Conservation (phyloP, 2,329 filamentous ascomycete species). For the Rutstroemia sp. region DNA sequence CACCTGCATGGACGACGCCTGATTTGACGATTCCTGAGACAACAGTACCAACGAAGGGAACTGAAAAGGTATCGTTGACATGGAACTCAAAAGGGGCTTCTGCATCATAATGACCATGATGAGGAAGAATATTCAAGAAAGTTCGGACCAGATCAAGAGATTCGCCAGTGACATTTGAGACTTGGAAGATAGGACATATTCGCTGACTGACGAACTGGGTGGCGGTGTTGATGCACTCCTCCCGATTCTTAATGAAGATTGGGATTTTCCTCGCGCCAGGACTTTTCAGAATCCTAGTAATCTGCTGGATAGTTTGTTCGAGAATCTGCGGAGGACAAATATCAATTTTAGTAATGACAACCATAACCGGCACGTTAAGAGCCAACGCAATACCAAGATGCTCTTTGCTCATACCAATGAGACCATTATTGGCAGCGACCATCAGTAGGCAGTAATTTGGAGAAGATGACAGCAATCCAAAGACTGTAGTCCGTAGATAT, state of each 20-base stretch:
- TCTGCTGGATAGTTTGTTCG: slow-evolving; percentile 84
- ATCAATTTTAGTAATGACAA: slow-evolving; percentile 95
- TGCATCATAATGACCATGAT: slow-evolving; percentile 86
- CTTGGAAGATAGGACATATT: slow-evolving; percentile 95
- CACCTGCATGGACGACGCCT: slow-evolving; percentile 83
- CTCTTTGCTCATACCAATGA: slow-evolving; percentile 98
- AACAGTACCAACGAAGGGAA: slow-evolving; percentile 93
- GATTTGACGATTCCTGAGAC: slow-evolving; percentile 90
- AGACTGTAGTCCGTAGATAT: slow-evolving; percentile 92
- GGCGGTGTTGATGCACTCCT: slow-evolving; percentile 90
- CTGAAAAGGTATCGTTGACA: slow-evolving; percentile 95
- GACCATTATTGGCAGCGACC: slow-evolving; percentile 95
- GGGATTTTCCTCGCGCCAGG: slow-evolving; percentile 92
- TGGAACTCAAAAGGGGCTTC: slow-evolving; percentile 89
- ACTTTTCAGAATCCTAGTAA: slow-evolving; percentile 88
- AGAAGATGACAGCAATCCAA: slow-evolving; percentile 86
- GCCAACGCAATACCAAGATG: slow-evolving; percentile 92
- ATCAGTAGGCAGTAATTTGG: slow-evolving; percentile 97
- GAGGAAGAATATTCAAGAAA: slow-evolving; percentile 91
- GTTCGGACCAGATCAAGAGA: slow-evolving; percentile 83
- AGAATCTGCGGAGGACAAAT: slow-evolving; percentile 95
- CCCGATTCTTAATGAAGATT: slow-evolving; percentile 84
- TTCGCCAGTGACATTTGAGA: slow-evolving; percentile 94
- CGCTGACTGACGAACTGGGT: slow-evolving; percentile 92
- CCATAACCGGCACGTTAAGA: slow-evolving; percentile 95